phyloP scores from a whole-genome alignment of 495 filamentous ascomycete species.

The Aspergillus bertholletiae region DNA sequence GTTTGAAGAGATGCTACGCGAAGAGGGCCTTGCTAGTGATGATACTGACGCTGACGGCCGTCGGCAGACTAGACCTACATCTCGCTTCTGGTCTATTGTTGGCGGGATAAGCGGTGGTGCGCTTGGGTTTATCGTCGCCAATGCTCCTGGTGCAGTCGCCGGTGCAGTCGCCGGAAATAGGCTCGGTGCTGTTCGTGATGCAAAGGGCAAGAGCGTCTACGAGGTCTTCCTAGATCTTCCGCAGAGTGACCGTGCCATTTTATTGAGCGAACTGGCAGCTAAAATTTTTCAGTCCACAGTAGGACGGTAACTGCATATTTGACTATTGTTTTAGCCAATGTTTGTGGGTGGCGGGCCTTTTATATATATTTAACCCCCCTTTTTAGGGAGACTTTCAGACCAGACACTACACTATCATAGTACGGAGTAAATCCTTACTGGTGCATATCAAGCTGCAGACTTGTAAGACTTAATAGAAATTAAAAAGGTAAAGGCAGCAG shows the following conservation, averaged over 20 bases:
- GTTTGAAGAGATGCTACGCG: constrained; percentile 97
- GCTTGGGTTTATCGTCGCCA: constrained; percentile 91
- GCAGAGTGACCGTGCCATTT: constrained; percentile 68
- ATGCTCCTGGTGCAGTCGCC: constrained; percentile 82
- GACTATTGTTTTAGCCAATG: background rate
- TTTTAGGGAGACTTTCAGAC: too few relatives aligned
- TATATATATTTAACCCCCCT: background rate
- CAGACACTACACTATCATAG: too few relatives aligned
- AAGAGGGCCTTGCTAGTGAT: constrained; percentile 78
- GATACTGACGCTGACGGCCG: constrained; percentile 26
- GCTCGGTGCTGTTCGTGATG: constrained; percentile 81
- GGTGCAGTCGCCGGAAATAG: constrained; percentile 92
- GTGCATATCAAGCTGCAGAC: too few relatives aligned
- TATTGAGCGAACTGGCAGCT: constrained; percentile 71
- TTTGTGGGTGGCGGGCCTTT: too few relatives aligned
- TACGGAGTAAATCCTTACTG: too few relatives aligned
- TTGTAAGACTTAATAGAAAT: too few relatives aligned
- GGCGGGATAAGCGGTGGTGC: constrained; percentile 86
- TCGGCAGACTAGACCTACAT: constrained; percentile 47
- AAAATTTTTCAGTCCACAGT: constrained; percentile 58
- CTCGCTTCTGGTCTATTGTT: constrained; percentile 80
- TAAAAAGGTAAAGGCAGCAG: too few relatives aligned
- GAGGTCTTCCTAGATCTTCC: constrained; percentile 82
- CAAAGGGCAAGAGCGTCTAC: constrained; percentile 93
- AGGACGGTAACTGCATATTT: constrained; percentile 20